A percentile compares a stretch with the other conserved stretches of the same genome.
These are phyloP conservation scores for Terfezia boudieri DNA, from an alignment of 495 filamentous ascomycete genomes.

Conservation along the genomic window DNA sequence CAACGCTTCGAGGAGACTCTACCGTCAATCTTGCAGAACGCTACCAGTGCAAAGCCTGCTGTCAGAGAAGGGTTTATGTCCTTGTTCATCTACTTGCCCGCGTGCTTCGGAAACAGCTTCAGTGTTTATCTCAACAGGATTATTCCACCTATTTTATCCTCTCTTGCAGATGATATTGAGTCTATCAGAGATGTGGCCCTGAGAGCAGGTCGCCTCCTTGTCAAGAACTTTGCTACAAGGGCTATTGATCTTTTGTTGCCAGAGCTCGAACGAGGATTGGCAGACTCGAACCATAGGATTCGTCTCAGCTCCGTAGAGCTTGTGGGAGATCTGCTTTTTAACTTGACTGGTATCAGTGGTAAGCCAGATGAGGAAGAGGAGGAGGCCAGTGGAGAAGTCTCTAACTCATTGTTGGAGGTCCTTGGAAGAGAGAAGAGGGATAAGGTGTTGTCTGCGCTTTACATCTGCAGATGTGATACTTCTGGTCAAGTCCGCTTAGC, in stretches of 20 bases:
- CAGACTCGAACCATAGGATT: slow-evolving; percentile 89
- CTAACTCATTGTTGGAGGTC: slow-evolving; percentile 72
- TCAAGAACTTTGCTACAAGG: slow-evolving; percentile 92
- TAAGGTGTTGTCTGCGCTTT: slow-evolving; percentile 82
- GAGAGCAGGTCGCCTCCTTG: slow-evolving; percentile 73
- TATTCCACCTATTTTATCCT: slow-evolving; percentile 84
- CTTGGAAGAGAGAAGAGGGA: slow-evolving; percentile 89
- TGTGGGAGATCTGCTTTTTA: slow-evolving; percentile 92
- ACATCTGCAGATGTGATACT: slow-evolving; percentile 95
- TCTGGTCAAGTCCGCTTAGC: slow-evolving; percentile 76
- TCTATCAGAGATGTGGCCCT: slow-evolving; percentile 86
- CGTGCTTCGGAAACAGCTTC: slow-evolving; percentile 97
- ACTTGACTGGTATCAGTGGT: slow-evolving; percentile 80
- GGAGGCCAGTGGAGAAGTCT: slow-evolving; percentile 54
- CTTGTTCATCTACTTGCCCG: slow-evolving; percentile 93
- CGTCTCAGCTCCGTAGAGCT: slow-evolving; percentile 92
- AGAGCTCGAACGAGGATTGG: slow-evolving; percentile 83
- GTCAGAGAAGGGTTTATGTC: slow-evolving; percentile 99
- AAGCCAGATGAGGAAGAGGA: slow-evolving; percentile 68
- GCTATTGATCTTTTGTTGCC: slow-evolving; percentile 85
- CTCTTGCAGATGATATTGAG: slow-evolving; percentile 86
- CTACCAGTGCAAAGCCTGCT: slow-evolving; percentile 67
- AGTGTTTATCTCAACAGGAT: slow-evolving; percentile 86
- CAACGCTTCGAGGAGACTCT: slow-evolving; percentile 82
- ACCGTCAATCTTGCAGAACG: slow-evolving; percentile 91